Conservation (phyloP, 257 asterid genomes). For the Fraxinus quadrangulata region DNA sequence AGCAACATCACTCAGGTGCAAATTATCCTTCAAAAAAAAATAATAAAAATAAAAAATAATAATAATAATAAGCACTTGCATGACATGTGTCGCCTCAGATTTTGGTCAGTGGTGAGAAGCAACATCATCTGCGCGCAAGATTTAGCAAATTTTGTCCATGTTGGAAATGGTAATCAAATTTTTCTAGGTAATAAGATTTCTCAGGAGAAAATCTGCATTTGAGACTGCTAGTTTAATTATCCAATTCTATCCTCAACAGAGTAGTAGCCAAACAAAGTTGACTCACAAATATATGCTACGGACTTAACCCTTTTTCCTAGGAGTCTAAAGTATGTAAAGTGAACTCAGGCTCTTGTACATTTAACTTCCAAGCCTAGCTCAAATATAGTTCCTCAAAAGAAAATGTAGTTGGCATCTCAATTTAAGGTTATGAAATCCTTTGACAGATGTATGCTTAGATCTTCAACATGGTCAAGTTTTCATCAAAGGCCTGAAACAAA, state of each 20-base stretch:
- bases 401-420: slow-evolving; percentile 16
- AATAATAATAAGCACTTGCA: too few species aligned
- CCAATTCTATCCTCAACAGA: not conserved
- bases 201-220: slow-evolving; percentile 4
- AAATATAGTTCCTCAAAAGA: not conserved
- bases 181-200: not conserved
- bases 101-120: slow-evolving; percentile 8
- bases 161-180: not conserved
- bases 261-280: not conserved
- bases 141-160: slow-evolving; percentile 3
- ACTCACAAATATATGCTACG: not conserved
- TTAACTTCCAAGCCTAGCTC: slow-evolving; percentile 8
- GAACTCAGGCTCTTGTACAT: slow-evolving; percentile 11
- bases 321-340: slow-evolving; percentile 11
- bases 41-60: not conserved
- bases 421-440: not conserved
- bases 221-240: slow-evolving; percentile 6
- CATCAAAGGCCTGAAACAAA: not conserved
- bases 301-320: not conserved
- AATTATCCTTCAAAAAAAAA: slow-evolving; percentile 12
- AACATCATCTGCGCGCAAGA: slow-evolving; percentile 20
- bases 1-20: not conserved
- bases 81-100: slow-evolving; percentile 5
- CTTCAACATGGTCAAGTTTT: not conserved
- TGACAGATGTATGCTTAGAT: not conserved